phyloP scores from a whole-genome alignment of 176 grass and related monocot species.

The Hyparrhenia diplandra region DNA sequence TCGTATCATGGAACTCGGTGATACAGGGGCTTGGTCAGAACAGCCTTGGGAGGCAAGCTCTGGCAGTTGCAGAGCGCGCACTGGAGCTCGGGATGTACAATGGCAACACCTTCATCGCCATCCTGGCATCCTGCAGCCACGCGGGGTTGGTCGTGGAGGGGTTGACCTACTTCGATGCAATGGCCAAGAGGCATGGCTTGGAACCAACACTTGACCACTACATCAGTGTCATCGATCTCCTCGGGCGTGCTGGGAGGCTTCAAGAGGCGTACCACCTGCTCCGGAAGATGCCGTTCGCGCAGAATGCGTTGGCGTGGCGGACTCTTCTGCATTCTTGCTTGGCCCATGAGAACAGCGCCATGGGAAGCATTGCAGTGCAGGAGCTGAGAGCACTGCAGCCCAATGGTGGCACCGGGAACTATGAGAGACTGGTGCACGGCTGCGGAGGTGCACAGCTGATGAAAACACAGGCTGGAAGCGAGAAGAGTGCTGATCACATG shows the following conservation, averaged over 20 bases:
- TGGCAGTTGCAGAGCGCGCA: conserved; percentile 24
- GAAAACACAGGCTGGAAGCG: not conserved
- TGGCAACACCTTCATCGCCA: conserved; percentile 47
- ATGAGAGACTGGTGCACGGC: conserved; percentile 8
- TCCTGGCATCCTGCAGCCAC: conserved; percentile 52
- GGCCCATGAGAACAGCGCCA: conserved; percentile 11
- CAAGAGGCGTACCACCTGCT: conserved; percentile 41
- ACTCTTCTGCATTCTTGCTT: conserved; percentile 56
- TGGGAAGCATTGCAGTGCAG: conserved; percentile 28
- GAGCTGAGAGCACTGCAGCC: conserved; percentile 34
- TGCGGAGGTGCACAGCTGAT: not conserved
- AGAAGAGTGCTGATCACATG: conserved; percentile 1
- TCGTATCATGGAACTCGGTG: conserved; percentile 50
- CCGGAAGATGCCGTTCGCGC: conserved; percentile 21
- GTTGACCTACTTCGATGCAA: conserved; percentile 44
- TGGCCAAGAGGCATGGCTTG: conserved; percentile 35
- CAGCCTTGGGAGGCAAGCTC: conserved; percentile 28
- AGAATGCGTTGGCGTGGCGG: conserved; percentile 37
- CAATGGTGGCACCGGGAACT: not conserved
- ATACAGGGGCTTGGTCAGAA: conserved; percentile 69
- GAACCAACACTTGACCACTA: conserved; percentile 41
- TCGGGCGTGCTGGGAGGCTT: conserved; percentile 47
- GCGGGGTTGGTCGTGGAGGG: conserved; percentile 36
- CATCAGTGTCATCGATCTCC: conserved; percentile 41
- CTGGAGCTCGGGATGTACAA: conserved; percentile 33